Evolutionary conservation across 805 yeast genomes (phyloP).

Genomic region (Cyberlindnera japonica): DNA sequence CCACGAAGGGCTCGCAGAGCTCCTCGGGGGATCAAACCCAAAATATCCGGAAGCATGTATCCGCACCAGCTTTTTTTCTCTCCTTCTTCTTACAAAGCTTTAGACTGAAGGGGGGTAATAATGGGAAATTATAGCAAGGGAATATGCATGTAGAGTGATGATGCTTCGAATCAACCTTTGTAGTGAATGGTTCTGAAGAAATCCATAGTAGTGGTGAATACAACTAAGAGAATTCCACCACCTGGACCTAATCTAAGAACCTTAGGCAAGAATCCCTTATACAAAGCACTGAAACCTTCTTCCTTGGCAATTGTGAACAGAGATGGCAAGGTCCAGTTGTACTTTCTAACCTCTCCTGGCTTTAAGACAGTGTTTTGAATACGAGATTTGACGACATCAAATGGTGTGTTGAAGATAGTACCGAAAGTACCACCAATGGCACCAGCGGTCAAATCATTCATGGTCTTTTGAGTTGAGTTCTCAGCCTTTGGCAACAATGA

Average conservation of each 20-base stretch:
- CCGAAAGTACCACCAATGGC: slow-evolving; percentile 96
- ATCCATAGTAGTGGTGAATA: slow-evolving; percentile 93
- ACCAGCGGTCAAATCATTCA: slow-evolving; percentile 89
- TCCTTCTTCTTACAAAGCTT: too few species aligned
- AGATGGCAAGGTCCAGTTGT: slow-evolving; percentile 89
- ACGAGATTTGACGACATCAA: slow-evolving; percentile 96
- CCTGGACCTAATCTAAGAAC: slow-evolving; percentile 98
- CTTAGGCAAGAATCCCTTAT: slow-evolving; percentile 96
- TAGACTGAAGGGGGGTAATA: too few species aligned
- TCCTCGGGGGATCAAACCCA: not conserved
- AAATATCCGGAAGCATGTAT: not conserved
- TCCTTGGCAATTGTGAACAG: slow-evolving; percentile 71
- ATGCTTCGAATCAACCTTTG: slow-evolving; percentile 8
- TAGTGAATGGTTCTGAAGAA: slow-evolving; percentile 59
- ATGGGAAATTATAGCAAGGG: not conserved
- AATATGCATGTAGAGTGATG: not conserved
- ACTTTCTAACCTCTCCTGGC: slow-evolving; percentile 78
- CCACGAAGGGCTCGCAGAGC: too few species aligned
- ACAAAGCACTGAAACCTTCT: slow-evolving; percentile 89
- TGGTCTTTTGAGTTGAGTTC: slow-evolving; percentile 66
- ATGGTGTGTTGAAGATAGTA: slow-evolving; percentile 92
- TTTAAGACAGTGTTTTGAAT: slow-evolving; percentile 70
- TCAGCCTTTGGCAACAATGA: slow-evolving; percentile 73
- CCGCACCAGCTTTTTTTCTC: too few species aligned
- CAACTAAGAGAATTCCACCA: slow-evolving; percentile 96